A percentile compares a stretch with the other conserved stretches of the same genome.
Evolutionary conservation across 2,329 filamentous ascomycete genomes (phyloP).

Genomic region (Sporothrix pseudoabietina): DNA sequence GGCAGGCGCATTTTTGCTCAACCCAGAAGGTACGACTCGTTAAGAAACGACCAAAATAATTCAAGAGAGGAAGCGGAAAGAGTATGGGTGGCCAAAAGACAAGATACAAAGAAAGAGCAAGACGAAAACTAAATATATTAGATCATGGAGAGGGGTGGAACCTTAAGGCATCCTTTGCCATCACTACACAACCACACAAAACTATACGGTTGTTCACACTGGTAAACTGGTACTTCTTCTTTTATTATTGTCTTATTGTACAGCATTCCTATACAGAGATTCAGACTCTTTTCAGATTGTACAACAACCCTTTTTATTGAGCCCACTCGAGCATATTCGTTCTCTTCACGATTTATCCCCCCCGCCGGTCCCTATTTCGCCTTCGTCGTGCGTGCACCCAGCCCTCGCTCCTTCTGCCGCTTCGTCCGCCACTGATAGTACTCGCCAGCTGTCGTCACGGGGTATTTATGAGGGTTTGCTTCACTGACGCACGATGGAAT

Average conservation of each 20-base stretch:
- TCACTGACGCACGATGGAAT: constrained; percentile 41
- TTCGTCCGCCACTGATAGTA: constrained; percentile 40
- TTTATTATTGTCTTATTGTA: too few species aligned
- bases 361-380: not conserved
- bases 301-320: too few species aligned
- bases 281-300: too few species aligned
- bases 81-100: too few species aligned
- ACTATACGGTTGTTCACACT: not conserved
- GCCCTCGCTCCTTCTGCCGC: constrained; percentile 19
- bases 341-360: too few species aligned
- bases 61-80: too few species aligned
- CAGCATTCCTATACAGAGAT: too few species aligned
- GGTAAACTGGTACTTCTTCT: not conserved
- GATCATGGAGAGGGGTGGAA: too few species aligned
- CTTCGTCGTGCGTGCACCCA: constrained; percentile 5
- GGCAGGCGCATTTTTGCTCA: not conserved
- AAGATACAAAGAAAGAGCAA: too few species aligned
- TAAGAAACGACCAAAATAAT: not conserved
- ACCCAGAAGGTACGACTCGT: not conserved
- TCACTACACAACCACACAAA: too few species aligned
- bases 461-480: constrained; percentile 43
- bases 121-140: too few species aligned
- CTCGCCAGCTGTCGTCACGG: constrained; percentile 42
- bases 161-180: too few species aligned
- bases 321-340: not conserved